Base-by-base conservation (phyloP, 2,329 filamentous ascomycete genomes). In the Cytospora mali region DNA sequence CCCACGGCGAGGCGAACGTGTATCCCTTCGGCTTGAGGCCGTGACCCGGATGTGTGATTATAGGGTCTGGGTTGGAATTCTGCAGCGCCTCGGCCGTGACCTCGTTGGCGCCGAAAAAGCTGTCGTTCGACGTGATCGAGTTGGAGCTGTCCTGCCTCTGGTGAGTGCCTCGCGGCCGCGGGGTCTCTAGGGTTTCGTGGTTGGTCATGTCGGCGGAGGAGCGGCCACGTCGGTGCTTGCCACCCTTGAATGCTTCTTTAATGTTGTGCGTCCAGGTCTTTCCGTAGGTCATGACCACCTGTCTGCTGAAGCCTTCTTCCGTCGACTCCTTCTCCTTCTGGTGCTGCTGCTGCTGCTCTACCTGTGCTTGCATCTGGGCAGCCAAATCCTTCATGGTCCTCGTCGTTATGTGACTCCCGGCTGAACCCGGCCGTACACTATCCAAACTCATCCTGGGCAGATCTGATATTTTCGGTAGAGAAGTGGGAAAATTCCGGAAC, bases 1-100 rank as follows among this genome's bases (percentile, higher is more conserved):
- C 88, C 94, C 94, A 98, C 0, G 93, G 93, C 49, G 91, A 95
- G 23, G 81, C 78, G 72, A 97, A 97, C 1, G 87, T 84, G 75
- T 96, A 96, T 21, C 88, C 89, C 33, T 82, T 81, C 0, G 87
- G 80, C 59, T 79, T 84, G 65, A 81, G 77, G 21, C 77, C 82
- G 0, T 79, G 78, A 0, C 77, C 78, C 0, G 80, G 79, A 1
- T 77, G 73, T 1, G 79, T 78, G 60, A 79, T 75, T 27, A 74
- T 60, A 1, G 74, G 70, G 16, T 61, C 61, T 31, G 46, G n/a
- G 6, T 21, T 35, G 14, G 35, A 21, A 46, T 46, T 18, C 7
- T 46, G 42, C n/a, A 46, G 42, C 13, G 42, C 42, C n/a, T 46
- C 42, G n/a, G n/a, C 21, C 7, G 42, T 46, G n/a, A 46, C 42